Evolutionary conservation across 495 filamentous ascomycete genomes (phyloP).

Genomic region (Aspergillus coremiiformis): DNA sequence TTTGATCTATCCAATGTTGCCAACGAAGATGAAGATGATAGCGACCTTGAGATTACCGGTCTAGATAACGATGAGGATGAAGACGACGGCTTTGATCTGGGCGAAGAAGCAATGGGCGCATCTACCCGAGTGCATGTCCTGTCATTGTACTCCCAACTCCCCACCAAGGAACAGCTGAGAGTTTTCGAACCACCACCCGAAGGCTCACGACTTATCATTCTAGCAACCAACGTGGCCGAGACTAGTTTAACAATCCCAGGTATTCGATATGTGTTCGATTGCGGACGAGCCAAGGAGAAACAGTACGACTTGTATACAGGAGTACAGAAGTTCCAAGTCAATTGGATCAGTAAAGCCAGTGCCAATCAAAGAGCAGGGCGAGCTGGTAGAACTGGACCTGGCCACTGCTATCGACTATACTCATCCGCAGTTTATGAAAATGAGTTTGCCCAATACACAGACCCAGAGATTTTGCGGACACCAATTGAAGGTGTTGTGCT

Average conservation of each 20-base stretch:
- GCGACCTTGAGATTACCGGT: slow-evolving; percentile 42
- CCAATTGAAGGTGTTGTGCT: slow-evolving; percentile 90
- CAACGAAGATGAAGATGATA: slow-evolving; percentile 24
- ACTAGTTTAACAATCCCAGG: slow-evolving; percentile 95
- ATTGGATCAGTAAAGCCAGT: slow-evolving; percentile 97
- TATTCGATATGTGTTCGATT: slow-evolving; percentile 93
- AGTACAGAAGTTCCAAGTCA: slow-evolving; percentile 90
- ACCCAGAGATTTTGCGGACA: slow-evolving; percentile 84
- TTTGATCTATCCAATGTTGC: slow-evolving; percentile 39
- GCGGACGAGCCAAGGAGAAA: slow-evolving; percentile 84
- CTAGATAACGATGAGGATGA: slow-evolving; percentile 47
- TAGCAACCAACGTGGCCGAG: slow-evolving; percentile 96
- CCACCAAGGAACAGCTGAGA: slow-evolving; percentile 81
- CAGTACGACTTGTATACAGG: slow-evolving; percentile 76
- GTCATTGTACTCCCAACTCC: slow-evolving; percentile 90
- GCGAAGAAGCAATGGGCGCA: slow-evolving; percentile 56
- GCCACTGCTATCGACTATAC: slow-evolving; percentile 91
- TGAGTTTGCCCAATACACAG: slow-evolving; percentile 77
- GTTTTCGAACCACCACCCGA: slow-evolving; percentile 89
- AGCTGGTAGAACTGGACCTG: slow-evolving; percentile 91
- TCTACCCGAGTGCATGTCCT: slow-evolving; percentile 71
- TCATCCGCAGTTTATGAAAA: slow-evolving; percentile 91
- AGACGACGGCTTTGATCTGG: slow-evolving; percentile 53
- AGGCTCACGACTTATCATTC: slow-evolving; percentile 75
- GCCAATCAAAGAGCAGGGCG: slow-evolving; percentile 89